Evolutionary conservation across 208 protist species (phyloP), one percentile per base, ranked within the genome.

Genomic region (Blastocrithidia nonstop): DNA sequence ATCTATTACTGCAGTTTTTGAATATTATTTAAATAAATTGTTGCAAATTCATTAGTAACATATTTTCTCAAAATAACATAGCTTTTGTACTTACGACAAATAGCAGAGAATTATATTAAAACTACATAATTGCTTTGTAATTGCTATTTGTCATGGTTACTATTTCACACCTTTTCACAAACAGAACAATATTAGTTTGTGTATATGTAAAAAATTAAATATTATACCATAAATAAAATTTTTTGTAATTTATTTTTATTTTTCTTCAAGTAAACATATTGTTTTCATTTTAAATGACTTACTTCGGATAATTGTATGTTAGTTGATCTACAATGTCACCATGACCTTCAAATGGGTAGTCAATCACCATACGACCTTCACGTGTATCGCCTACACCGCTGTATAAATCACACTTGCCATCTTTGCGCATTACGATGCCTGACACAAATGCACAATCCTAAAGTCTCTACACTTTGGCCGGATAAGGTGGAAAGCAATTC

Each of bases 161-260:
- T 56, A 9, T 65, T 35, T 8, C 38, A 52, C 16, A 77, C 59
- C 51, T 77, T 73, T 37, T 65, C 69, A 47, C 72, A 65, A 25
- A 73, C 64, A 16, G 69, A 71, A 28, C 71, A 70, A 54, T 65
- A 77, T 11, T 65, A 63, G 15, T n/a, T n/a, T n/a, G n/a, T n/a
- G n/a, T n/a, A n/a, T n/a, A n/a, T n/a, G n/a, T n/a, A n/a, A n/a
- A n/a, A n/a, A n/a, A n/a, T n/a, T n/a, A n/a, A n/a, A n/a, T n/a
- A n/a, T n/a, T n/a, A n/a, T n/a, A n/a, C n/a, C n/a, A n/a, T n/a
- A n/a, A n/a, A n/a, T n/a, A n/a, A n/a, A n/a, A n/a, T n/a, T n/a
- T n/a, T n/a, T n/a, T n/a, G n/a, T n/a, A n/a, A n/a, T n/a, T n/a
- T n/a, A n/a, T n/a, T n/a, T n/a, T n/a, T n/a, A 77, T 66, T 46